Evolutionary conservation across 345 rosid genomes (phyloP), one percentile per base, ranked within the genome.

Genomic region (Eucalyptus pauciflora): DNA sequence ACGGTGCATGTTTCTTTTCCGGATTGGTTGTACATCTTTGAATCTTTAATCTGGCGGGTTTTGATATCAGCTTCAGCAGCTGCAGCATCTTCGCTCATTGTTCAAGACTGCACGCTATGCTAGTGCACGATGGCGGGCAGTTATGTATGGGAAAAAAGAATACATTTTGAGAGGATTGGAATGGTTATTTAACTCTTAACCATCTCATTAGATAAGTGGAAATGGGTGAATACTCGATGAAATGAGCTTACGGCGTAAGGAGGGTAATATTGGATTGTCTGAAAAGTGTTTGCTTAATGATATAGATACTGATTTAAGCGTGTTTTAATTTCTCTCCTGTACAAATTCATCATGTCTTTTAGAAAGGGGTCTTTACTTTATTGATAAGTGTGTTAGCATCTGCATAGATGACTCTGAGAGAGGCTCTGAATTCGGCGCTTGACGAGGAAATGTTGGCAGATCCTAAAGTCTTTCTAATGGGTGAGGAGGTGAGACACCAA

Each of bases 391-490:
- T 15, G 25, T 45, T 88, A 56, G 58, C 58, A 69, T n/a, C 54
- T 69, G 51, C 79, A 87, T 94, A 97, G 98, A 96, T 96, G 94
- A 95, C 92, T 9, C 95, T 95, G 41, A 92, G 99, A 92, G 99
- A 95, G 7, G 99, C 98, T 58, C 89, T 96, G 24, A 96, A 96
- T 91, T 90, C 99, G 87, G 99, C 98, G 17, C 95, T 97, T 71
- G 99, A 96, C 64, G 99, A 96, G 94, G 99, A 97, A 93, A 96
- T 96, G 98, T 94, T 97, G 67, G 98, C 99, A 33, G 99, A 97
- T 94, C 95, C 99, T 62, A 96, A 92, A 92, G 99, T 97, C 16
- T 92, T 95, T 90, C 91, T 96, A 89, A 96, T 97, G 96, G 99
- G 99, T 87, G 99, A 97, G 94, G 99, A 96, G 98, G 99, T 95